These are phyloP conservation scores for Fraxinus nigra DNA, from an alignment of 305 asterid genomes.

Conservation along the genomic window DNA sequence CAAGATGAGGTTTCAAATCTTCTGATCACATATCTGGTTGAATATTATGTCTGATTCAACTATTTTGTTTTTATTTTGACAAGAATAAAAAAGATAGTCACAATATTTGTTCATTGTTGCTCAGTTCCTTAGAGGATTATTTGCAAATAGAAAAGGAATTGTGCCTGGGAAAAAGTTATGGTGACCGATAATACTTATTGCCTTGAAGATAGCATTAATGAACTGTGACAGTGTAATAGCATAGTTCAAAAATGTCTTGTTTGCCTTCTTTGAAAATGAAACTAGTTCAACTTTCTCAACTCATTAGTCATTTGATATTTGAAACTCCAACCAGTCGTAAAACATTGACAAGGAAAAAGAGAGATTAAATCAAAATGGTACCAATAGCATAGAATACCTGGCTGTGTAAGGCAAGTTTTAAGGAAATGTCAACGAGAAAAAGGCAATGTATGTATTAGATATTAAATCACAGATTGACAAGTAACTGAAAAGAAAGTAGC, in stretches of 20 bases:
- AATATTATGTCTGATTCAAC: neutral
- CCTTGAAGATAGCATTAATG: conserved; percentile 2
- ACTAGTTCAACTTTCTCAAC: neutral
- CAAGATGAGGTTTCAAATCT: conserved; percentile 12
- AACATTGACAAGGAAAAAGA: neutral
- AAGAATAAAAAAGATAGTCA: conserved; percentile 4
- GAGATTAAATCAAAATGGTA: neutral
- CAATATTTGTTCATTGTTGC: neutral
- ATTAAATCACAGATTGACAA: neutral
- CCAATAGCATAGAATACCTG: neutral
- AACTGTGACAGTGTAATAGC: neutral
- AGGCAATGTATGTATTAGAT: neutral
- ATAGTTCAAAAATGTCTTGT: neutral
- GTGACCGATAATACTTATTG: neutral
- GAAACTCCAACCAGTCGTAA: neutral
- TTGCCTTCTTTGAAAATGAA: conserved; percentile 2
- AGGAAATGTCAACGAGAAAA: neutral
- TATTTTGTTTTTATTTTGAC: neutral
- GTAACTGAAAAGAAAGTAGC: neutral
- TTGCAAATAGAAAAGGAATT: neutral
- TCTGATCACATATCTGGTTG: conserved; percentile 18
- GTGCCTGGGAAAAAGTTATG: neutral
- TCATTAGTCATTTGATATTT: neutral
- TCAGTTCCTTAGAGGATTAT: neutral
- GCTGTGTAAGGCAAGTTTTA: neutral